Evolutionary conservation across 495 filamentous ascomycete genomes (phyloP).

Genomic region (Pyrenopolyporus hunteri): DNA sequence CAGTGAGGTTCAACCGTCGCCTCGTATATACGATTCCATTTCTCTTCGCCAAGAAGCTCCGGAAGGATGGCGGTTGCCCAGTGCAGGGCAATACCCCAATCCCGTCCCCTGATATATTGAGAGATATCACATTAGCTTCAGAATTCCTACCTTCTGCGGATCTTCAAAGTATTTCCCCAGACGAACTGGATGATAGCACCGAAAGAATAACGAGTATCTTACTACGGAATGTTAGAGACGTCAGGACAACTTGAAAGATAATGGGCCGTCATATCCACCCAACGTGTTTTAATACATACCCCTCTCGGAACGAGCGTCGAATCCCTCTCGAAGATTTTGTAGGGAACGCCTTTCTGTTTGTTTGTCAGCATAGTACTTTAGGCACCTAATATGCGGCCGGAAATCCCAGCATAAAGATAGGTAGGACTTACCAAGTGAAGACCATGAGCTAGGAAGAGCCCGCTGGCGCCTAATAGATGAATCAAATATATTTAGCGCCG

Average conservation of each 20-base stretch:
- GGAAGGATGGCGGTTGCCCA: slow-evolving; percentile 52
- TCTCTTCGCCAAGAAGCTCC: slow-evolving; percentile 45
- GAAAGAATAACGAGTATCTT: neutral
- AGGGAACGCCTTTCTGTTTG: slow-evolving; percentile 55
- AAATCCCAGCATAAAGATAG: neutral
- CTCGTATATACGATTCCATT: slow-evolving; percentile 46
- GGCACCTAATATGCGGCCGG: neutral
- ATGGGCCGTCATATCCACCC: neutral
- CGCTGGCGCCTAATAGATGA: slow-evolving; percentile 32
- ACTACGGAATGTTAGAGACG: neutral
- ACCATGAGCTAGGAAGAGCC: slow-evolving; percentile 38
- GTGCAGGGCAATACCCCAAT: slow-evolving; percentile 64
- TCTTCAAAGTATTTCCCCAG: too few relatives aligned
- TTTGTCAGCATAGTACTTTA: neutral
- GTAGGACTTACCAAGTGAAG: slow-evolving; percentile 13
- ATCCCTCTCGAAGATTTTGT: slow-evolving; percentile 57
- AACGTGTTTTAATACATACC: neutral
- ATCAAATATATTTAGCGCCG: slow-evolving; percentile 8
- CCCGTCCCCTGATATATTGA: slow-evolving; percentile 40
- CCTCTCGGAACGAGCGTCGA: slow-evolving; percentile 41
- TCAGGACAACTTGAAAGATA: neutral
- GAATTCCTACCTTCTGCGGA: neutral
- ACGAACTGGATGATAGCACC: too few relatives aligned
- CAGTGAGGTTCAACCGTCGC: slow-evolving; percentile 50
- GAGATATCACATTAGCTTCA: neutral